Evolutionary conservation across 2,329 filamentous ascomycete species (phyloP), one percentile per base, ranked within the genome.

Genomic region (Cladophialophora exuberans): DNA sequence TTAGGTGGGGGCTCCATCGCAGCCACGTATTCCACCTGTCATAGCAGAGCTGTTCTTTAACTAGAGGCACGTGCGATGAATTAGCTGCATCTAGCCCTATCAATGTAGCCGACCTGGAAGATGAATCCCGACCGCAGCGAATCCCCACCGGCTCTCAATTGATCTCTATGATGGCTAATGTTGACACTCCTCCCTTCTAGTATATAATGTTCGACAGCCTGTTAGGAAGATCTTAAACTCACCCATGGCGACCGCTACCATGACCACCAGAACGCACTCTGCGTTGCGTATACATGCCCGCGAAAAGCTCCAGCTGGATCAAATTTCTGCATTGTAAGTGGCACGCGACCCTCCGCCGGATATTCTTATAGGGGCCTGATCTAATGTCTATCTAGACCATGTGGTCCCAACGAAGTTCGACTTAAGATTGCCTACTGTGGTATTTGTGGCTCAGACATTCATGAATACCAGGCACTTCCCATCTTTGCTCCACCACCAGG

Each of bases 381-480:
- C 35, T 50, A 50, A 45, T 31, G 13, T 11, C 15, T 33, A 17
- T 17, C 13, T 28, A 52, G 49, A 26, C 38, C 49, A 33, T 52
- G 52, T 18, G 45, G 45, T 2, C 36, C 44, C n/a, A 28, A 50
- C 13, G 38, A 57, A 33, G 49, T 57, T 25, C 48, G 54, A 15
- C 35, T 66, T 28, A 59, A 57, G 30, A 41, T 54, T 18, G 61
- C 61, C 6, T 66, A 52, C 23, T 55, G 56, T 38, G 64, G 64
- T 1, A 65, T 66, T 23, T 66, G 64, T 38, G 64, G 64, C 18
- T 52, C 45, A 6, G 60, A 63, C 28, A 65, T 78, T n/a, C 76
- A 78, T 54, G 76, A 78, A 59, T 77, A 75, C 55, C 65, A 75
- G 18, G 72, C 70, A 45, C 73, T 74, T 2, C 70, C 75, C 11